These are phyloP conservation scores for Neurospora sp. DNA, from an alignment of 495 filamentous ascomycete genomes.

Conservation along the genomic window DNA sequence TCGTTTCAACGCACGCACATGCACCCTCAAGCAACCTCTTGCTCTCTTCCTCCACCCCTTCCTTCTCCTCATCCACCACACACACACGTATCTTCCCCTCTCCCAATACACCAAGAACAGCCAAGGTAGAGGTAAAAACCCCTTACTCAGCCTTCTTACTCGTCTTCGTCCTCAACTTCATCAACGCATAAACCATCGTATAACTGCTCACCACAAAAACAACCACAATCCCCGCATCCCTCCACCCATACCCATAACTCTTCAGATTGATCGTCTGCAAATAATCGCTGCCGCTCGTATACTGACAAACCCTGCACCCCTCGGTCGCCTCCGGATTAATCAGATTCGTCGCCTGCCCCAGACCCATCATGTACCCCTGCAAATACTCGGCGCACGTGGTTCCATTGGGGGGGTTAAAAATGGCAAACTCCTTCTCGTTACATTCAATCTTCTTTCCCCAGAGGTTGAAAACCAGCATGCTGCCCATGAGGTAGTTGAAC, in stretches of 20 bases:
- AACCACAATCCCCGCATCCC: slow-evolving; percentile 42
- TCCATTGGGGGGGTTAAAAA: slow-evolving; percentile 15
- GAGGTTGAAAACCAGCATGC: slow-evolving; percentile 17
- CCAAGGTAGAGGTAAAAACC: no score
- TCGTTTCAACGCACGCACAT: neutral
- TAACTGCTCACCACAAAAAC: slow-evolving; percentile 25
- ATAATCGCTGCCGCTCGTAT: slow-evolving; percentile 45
- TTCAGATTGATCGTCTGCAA: slow-evolving; percentile 23
- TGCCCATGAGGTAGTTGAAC: slow-evolving; percentile 44
- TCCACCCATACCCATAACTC: slow-evolving; percentile 47
- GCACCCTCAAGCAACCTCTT: no score
- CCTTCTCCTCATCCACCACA: neutral
- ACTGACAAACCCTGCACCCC: slow-evolving; percentile 54
- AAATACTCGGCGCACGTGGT: slow-evolving; percentile 19
- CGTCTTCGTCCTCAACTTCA: slow-evolving; percentile 21
- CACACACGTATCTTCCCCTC: neutral
- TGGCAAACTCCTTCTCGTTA: slow-evolving; percentile 10
- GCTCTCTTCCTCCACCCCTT: neutral
- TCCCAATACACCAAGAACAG: neutral
- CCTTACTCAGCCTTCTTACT: slow-evolving; percentile 22
- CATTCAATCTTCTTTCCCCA: slow-evolving; percentile 14
- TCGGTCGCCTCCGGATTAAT: slow-evolving; percentile 29
- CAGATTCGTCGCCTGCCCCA: slow-evolving; percentile 22
- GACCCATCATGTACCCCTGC: slow-evolving; percentile 12
- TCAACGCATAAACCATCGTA: slow-evolving; percentile 18